These are phyloP conservation scores for Solanum chiquidenum DNA, from an alignment of 257 asterid genomes.

Conservation along the genomic window DNA sequence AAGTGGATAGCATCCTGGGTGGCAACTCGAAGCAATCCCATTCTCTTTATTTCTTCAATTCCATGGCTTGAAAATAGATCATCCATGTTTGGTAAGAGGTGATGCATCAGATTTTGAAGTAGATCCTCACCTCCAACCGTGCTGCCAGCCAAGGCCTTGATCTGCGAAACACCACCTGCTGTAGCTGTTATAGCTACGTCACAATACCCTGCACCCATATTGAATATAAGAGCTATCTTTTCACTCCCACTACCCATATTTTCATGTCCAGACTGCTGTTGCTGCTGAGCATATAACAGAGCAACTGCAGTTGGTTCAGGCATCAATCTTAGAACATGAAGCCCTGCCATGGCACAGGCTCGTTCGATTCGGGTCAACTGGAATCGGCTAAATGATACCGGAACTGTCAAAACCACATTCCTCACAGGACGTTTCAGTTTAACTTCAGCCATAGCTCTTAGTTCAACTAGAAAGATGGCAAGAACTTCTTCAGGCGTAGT, in stretches of 20 bases:
- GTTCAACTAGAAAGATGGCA: conserved; percentile 66
- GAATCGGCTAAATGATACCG: conserved; percentile 77
- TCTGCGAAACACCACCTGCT: conserved; percentile 78
- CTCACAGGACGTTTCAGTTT: conserved; percentile 52
- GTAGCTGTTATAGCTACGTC: conserved; percentile 77
- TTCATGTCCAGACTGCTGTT: conserved; percentile 39
- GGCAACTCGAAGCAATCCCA: conserved; percentile 73
- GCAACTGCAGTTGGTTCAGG: conserved; percentile 95
- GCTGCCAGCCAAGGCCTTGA: conserved; percentile 58
- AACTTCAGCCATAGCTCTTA: conserved; percentile 59
- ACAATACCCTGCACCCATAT: conserved; percentile 93
- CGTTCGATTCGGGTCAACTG: conserved; percentile 66
- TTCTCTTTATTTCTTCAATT: conserved; percentile 43
- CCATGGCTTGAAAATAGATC: conserved; percentile 45
- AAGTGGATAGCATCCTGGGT: conserved; percentile 66
- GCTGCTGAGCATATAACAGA: conserved; percentile 71
- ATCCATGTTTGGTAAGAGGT: conserved; percentile 55
- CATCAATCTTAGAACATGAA: conserved; percentile 71
- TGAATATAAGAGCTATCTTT: conserved; percentile 63
- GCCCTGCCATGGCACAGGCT: conserved; percentile 95
- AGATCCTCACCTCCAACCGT: conserved; percentile 79
- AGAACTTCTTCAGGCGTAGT: conserved; percentile 87
- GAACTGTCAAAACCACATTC: conserved; percentile 51
- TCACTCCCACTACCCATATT: conserved; percentile 58
- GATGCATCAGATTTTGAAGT: conserved; percentile 54